Percentiles rank a stretch among this genome's conserved stretches.
Evolutionary conservation across 2,329 filamentous ascomycete species (phyloP).

Genomic region (Incumbomyces lentus): DNA sequence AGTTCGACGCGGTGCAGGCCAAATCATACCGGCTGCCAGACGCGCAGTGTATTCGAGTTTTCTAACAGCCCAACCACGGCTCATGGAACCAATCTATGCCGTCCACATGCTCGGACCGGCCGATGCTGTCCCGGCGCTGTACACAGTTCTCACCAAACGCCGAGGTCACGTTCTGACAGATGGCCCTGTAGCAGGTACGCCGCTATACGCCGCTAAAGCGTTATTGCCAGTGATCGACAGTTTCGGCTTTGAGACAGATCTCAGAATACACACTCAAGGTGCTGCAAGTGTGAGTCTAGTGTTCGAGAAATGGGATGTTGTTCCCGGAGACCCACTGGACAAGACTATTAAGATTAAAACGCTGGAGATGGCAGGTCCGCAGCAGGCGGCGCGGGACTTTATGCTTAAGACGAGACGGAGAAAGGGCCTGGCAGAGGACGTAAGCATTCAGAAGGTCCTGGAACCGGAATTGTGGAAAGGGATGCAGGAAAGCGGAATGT

Average conservation of each 20-base stretch:
- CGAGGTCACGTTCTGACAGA: constrained; percentile 91
- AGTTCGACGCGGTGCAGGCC: constrained; percentile 88
- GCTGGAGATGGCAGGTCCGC: constrained; percentile 75
- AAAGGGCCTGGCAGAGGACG: constrained; percentile 91
- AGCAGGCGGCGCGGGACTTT: constrained; percentile 88
- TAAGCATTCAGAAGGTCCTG: constrained; percentile 89
- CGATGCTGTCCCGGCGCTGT: constrained; percentile 76
- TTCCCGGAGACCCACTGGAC: constrained; percentile 90
- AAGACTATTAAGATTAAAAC: constrained; percentile 71
- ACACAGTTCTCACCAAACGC: constrained; percentile 80
- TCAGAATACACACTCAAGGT: constrained; percentile 91
- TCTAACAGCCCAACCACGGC: constrained; percentile 86
- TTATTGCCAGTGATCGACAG: constrained; percentile 92
- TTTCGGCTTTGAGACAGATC: constrained; percentile 95
- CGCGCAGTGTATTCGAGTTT: constrained; percentile 93
- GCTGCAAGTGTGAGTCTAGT: constrained; percentile 82
- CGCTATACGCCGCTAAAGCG: constrained; percentile 82
- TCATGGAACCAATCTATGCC: constrained; percentile 94
- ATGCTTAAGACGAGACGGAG: constrained; percentile 88
- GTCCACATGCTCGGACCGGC: constrained; percentile 89
- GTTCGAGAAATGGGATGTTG: constrained; percentile 92
- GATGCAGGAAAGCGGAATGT: constrained; percentile 75
- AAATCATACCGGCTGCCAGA: constrained; percentile 91
- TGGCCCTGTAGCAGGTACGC: constrained; percentile 85
- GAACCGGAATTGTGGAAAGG: constrained; percentile 88